Base-by-base conservation (phyloP, 768 basidiomycete genomes). In the Hortiboletus campestris region DNA sequence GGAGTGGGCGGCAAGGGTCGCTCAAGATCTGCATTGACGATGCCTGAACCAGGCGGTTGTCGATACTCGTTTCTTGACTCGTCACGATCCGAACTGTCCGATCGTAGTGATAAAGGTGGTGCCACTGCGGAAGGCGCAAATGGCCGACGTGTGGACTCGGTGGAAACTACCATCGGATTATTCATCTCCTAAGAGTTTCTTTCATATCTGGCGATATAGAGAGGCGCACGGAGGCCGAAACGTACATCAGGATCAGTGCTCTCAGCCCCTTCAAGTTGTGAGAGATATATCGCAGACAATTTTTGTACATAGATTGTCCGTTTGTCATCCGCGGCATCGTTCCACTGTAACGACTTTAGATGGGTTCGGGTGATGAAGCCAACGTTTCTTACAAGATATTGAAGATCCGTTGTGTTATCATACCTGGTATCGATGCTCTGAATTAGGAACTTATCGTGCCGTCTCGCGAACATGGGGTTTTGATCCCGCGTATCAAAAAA, bases 381-480 rank as follows among this genome's bases (percentile, higher is more conserved):
- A 17, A 36, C 41, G 47, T 39, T 39, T 76, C 92, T 66, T 67
- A 95, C 94, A 62, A 96, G 83, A 59, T 94, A 94, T 56, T 80
- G 75, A 45, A 92, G 72, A 8, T 86, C 67, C 68, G 85, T 71
- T 49, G 80, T 79, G 75, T 91, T 88, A 63, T 94, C 93, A 20
- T 84, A 80, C 3, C 90, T 86, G 72, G 97, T 92, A 67, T 88
- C 69, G 31, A 89, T 93, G 65, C 89, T 94, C 71, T 96, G 94
- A 49, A 97, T 91, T 56, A 98, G 80, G 74, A 98, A 98, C 78
- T 98, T 98, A 83, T 97, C 95, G 71, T 92, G 91, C 84, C 94
- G 96, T 76, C 95, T 96, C n/a, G 94, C 88, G 2, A 94, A 94
- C 6, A n/a, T n/a, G n/a, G 25, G 25, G 25, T 25, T 25, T 61